Conservation (phyloP, 2,329 filamentous ascomycete species). For the Septoria petroselini region DNA sequence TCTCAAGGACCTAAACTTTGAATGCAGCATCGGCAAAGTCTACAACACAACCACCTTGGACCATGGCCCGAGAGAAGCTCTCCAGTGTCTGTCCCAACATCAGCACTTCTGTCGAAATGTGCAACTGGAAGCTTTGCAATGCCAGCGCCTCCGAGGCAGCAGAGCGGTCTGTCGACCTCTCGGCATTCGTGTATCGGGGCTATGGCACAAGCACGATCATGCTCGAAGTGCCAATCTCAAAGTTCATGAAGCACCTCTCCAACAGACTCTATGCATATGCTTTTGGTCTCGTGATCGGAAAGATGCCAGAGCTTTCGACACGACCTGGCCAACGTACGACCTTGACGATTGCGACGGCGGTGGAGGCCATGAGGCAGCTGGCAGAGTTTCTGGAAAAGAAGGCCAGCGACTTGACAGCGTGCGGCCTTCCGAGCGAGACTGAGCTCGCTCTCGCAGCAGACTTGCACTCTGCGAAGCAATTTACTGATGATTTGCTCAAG, state of each 20-base stretch:
- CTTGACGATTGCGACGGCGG: conserved; percentile 7
- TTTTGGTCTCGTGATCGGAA: conserved; percentile 11
- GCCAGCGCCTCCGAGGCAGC: conserved; percentile 12
- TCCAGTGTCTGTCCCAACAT: background rate
- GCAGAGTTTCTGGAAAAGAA: conserved; percentile 12
- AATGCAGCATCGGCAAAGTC: background rate
- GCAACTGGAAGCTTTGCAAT: background rate
- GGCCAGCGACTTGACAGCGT: background rate
- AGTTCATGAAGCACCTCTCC: conserved; percentile 8
- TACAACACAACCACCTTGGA: background rate
- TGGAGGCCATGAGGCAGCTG: conserved; percentile 17
- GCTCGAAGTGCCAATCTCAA: conserved; percentile 8
- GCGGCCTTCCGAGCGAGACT: background rate
- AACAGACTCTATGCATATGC: conserved; percentile 15
- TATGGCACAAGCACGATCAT: conserved; percentile 14
- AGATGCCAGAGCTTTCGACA: background rate
- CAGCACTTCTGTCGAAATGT: conserved; percentile 6
- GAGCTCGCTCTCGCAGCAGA: conserved; percentile 6
- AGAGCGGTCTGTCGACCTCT: conserved; percentile 14
- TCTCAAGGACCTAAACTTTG: too few relatives aligned
- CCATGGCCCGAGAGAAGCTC: background rate
- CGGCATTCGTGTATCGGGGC: conserved; percentile 19
- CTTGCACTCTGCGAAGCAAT: background rate
- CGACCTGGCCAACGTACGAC: conserved; percentile 14
- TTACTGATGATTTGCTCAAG: conserved; percentile 5